These are phyloP conservation scores for Rubroshorea leprosula DNA, from an alignment of 345 rosid species.

Conservation along the genomic window DNA sequence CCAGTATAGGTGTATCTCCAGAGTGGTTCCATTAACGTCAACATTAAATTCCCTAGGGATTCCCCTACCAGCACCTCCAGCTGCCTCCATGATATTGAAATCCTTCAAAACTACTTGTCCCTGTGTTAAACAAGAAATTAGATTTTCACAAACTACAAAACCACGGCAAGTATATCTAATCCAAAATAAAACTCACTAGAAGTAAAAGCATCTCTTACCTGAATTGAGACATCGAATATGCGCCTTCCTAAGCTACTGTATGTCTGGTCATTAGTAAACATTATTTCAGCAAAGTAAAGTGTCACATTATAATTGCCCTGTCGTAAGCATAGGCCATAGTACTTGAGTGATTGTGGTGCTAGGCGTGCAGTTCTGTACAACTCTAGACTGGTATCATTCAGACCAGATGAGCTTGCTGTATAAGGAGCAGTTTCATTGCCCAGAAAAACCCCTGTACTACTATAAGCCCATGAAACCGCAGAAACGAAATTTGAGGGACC, in stretches of 20 bases:
- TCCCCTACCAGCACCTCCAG: constrained; percentile 64
- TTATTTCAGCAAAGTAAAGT: constrained; percentile 90
- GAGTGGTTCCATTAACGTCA: constrained; percentile 49
- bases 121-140: constrained; percentile 27
- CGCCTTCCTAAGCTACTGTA: constrained; percentile 66
- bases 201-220: constrained; percentile 36
- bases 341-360: constrained; percentile 67
- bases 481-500: constrained; percentile 41
- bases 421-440: background rate
- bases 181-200: background rate
- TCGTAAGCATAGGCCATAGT: constrained; percentile 71
- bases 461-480: constrained; percentile 55
- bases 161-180: background rate
- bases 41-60: constrained; percentile 22
- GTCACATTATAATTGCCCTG: constrained; percentile 50
- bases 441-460: constrained; percentile 59
- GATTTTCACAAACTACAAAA: background rate
- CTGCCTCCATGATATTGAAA: constrained; percentile 60
- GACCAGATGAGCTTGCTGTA: constrained; percentile 23
- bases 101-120: constrained; percentile 46
- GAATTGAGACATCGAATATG: constrained; percentile 67
- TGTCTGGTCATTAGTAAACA: constrained; percentile 43
- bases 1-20: constrained; percentile 80
- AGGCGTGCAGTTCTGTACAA: constrained; percentile 61
- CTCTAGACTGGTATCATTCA: constrained; percentile 27